Evolutionary conservation across 2,329 filamentous ascomycete genomes (phyloP).

Genomic region (Fusarium protoensiforme): DNA sequence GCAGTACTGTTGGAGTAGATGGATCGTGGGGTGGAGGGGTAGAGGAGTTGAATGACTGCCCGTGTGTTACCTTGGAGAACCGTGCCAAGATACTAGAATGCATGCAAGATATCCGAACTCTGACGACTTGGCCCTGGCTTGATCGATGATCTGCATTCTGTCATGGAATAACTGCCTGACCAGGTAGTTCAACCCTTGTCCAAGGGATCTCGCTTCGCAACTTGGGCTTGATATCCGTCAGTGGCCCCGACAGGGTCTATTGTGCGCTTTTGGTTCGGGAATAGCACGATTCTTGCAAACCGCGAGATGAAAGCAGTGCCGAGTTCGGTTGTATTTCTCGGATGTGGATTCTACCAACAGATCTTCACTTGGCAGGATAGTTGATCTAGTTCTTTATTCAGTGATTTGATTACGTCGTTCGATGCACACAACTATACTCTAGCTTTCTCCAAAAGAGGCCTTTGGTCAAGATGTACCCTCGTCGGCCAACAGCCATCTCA

Average conservation of each 20-base stretch:
- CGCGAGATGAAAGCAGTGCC: neutral
- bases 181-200: neutral
- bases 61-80: neutral
- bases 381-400: neutral
- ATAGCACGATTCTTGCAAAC: neutral
- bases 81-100: neutral
- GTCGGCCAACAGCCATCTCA: neutral
- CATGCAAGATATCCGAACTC: neutral
- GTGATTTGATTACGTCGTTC: neutral
- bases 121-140: neutral
- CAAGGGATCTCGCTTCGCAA: neutral
- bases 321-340: neutral
- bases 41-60: neutral
- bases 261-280: neutral
- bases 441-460: neutral
- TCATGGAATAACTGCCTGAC: neutral
- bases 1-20: neutral
- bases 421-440: neutral
- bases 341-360: neutral
- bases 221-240: neutral
- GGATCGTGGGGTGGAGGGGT: neutral
- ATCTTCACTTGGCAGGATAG: neutral
- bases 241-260: neutral
- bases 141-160: neutral
- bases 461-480: neutral